Percentiles rank a stretch among this genome's conserved stretches.
Conservation (phyloP, 2,329 filamentous ascomycete genomes). For the Metarhizium album region DNA sequence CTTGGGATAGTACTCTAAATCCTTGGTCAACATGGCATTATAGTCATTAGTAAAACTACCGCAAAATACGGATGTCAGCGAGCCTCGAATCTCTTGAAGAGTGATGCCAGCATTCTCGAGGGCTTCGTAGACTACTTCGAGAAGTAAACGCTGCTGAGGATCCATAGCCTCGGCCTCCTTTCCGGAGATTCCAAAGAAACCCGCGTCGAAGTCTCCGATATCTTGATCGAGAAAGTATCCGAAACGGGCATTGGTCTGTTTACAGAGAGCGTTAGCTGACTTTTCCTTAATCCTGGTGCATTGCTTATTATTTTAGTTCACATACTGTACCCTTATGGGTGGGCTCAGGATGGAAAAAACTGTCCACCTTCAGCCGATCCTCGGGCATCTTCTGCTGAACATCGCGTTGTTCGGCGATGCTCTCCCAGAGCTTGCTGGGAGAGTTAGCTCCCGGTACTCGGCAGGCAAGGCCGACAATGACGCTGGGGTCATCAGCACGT, state of each 20-base stretch:
- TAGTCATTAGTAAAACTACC: constrained; percentile 21
- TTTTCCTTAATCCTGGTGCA: background rate
- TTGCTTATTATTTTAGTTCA: background rate
- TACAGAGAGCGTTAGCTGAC: background rate
- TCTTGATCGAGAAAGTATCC: background rate
- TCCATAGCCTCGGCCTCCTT: background rate
- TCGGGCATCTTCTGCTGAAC: constrained; percentile 26
- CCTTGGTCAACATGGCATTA: constrained; percentile 9
- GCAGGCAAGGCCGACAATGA: constrained; percentile 22
- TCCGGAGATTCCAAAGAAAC: background rate
- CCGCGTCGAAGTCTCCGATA: background rate
- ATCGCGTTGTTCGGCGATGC: constrained; percentile 21
- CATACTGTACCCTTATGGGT: constrained; percentile 14
- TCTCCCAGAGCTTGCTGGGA: constrained; percentile 19
- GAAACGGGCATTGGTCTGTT: constrained; percentile 9
- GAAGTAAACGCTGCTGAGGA: background rate
- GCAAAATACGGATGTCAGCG: background rate
- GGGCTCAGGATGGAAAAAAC: constrained; percentile 24
- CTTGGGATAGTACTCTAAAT: constrained; percentile 1
- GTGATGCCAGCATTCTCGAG: background rate
- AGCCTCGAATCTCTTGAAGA: background rate
- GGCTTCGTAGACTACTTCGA: constrained; percentile 1
- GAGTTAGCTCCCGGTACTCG: constrained; percentile 18
- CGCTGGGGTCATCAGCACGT: constrained; percentile 7
- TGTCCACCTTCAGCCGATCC: constrained; percentile 34